phyloP scores from a whole-genome alignment of 2,329 filamentous ascomycete genomes.

The Kalaharituber pfeilii region DNA sequence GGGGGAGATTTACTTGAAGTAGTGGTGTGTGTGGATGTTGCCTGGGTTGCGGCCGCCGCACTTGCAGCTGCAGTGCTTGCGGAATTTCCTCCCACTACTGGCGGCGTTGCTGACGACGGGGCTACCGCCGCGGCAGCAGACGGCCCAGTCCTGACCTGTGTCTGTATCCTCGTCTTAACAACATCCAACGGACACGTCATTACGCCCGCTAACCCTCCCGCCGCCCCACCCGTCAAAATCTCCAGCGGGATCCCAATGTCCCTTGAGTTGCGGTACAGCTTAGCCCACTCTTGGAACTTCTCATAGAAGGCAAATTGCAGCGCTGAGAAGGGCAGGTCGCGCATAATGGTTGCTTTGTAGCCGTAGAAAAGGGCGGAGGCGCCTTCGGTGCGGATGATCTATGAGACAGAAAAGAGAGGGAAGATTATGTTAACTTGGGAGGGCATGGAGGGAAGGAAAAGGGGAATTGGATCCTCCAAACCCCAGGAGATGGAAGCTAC shows the following conservation, averaged over 20 bases:
- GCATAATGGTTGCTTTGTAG: constrained; percentile 90
- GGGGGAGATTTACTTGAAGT: constrained; percentile 22
- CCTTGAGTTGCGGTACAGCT: constrained; percentile 44
- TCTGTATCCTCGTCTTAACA: constrained; percentile 92
- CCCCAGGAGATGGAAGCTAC: not conserved
- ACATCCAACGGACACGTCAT: constrained; percentile 94
- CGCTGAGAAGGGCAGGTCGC: constrained; percentile 88
- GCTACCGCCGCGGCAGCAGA: constrained; percentile 19
- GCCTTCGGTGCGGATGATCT: constrained; percentile 65
- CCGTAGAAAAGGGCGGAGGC: constrained; percentile 77
- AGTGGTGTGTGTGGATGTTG: constrained; percentile 19
- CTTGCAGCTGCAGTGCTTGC: constrained; percentile 12
- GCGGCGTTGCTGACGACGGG: constrained; percentile 18
- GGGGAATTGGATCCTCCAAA: not conserved
- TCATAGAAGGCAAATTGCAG: constrained; percentile 98
- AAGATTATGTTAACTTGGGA: too few species aligned
- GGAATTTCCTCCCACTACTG: constrained; percentile 16
- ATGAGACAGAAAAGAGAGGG: not conserved
- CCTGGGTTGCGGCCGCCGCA: constrained; percentile 19
- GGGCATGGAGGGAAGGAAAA: not conserved
- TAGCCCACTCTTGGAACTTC: constrained; percentile 70
- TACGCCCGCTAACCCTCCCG: constrained; percentile 81
- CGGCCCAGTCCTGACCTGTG: constrained; percentile 47
- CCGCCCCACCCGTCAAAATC: constrained; percentile 71
- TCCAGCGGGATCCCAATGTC: constrained; percentile 78